Conservation (phyloP, 768 basidiomycete genomes). For the Pleurotus tuoliensis region DNA sequence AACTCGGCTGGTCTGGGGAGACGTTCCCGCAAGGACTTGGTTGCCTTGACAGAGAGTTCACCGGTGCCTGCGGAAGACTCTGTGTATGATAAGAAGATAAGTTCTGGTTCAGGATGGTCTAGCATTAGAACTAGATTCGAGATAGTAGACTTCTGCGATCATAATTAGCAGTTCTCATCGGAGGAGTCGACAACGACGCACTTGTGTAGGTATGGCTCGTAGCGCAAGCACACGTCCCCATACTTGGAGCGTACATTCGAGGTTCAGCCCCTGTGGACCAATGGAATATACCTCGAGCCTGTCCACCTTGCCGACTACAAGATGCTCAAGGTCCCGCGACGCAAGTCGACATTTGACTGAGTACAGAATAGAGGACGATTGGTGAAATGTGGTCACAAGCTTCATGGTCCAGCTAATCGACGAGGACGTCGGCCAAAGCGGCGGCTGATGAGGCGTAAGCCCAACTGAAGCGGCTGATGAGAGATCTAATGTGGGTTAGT, state of each 20-base stretch:
- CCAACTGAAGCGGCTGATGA: no score
- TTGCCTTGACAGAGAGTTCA: slow-evolving; percentile 36
- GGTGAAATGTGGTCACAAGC: slow-evolving; percentile 73
- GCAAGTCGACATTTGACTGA: slow-evolving; percentile 69
- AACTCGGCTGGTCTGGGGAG: slow-evolving; percentile 64
- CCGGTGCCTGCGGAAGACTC: slow-evolving; percentile 29
- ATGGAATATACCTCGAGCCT: slow-evolving; percentile 67
- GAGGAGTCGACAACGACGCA: slow-evolving; percentile 25
- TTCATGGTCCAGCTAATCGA: slow-evolving; percentile 31
- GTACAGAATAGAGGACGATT: slow-evolving; percentile 64
- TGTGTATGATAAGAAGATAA: slow-evolving; percentile 57
- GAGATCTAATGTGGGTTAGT: background rate
- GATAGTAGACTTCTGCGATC: slow-evolving; percentile 29
- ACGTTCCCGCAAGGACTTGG: slow-evolving; percentile 53
- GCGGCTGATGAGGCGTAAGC: no score
- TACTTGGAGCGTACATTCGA: slow-evolving; percentile 58
- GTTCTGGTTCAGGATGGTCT: slow-evolving; percentile 73
- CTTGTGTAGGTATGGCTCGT: slow-evolving; percentile 50
- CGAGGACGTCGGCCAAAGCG: no score
- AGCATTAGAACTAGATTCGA: slow-evolving; percentile 63
- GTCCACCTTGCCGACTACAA: slow-evolving; percentile 67
- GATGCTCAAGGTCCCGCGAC: slow-evolving; percentile 47
- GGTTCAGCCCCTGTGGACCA: slow-evolving; percentile 52
- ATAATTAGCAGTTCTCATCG: slow-evolving; percentile 6
- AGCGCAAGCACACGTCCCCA: slow-evolving; percentile 66